These are phyloP conservation scores for Paramarasmius palmivorus DNA, from an alignment of 1,284 basidiomycete genomes.

Conservation along the genomic window DNA sequence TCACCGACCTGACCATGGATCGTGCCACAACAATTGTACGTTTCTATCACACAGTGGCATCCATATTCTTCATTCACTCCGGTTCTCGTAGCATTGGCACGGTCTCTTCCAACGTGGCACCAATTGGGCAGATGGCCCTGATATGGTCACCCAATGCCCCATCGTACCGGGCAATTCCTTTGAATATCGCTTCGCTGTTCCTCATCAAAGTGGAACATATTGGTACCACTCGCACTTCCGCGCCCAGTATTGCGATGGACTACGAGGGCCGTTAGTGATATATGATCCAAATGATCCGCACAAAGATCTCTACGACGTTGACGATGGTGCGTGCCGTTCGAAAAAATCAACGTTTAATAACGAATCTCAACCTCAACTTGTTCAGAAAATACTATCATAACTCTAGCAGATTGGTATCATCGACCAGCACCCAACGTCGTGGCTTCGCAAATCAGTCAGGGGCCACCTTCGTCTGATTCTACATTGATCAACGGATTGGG, in stretches of 20 bases:
- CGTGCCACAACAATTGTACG: slow-evolving; percentile 26
- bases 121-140: slow-evolving; percentile 17
- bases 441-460: neutral
- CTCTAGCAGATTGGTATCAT: slow-evolving; percentile 35
- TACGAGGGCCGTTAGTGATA: slow-evolving; percentile 16
- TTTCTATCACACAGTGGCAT: neutral
- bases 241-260: slow-evolving; percentile 19
- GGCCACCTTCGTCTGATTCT: neutral
- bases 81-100: slow-evolving; percentile 26
- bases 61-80: neutral
- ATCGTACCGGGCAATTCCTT: slow-evolving; percentile 17
- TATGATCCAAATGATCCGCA: slow-evolving; percentile 21
- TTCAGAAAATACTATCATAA: slow-evolving; percentile 36
- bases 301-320: slow-evolving; percentile 17
- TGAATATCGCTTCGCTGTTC: slow-evolving; percentile 25
- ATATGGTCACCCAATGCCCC: neutral
- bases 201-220: slow-evolving; percentile 17
- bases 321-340: slow-evolving; percentile 13
- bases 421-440: neutral
- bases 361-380: neutral
- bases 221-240: slow-evolving; percentile 16
- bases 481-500: neutral
- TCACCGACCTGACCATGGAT: slow-evolving; percentile 21
- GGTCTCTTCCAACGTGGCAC: slow-evolving; percentile 21
- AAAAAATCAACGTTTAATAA: neutral